A percentile compares a stretch with the other conserved stretches of the same genome.
Evolutionary conservation across 306 rosid genomes (phyloP).

Genomic region (Rubus idaeus): DNA sequence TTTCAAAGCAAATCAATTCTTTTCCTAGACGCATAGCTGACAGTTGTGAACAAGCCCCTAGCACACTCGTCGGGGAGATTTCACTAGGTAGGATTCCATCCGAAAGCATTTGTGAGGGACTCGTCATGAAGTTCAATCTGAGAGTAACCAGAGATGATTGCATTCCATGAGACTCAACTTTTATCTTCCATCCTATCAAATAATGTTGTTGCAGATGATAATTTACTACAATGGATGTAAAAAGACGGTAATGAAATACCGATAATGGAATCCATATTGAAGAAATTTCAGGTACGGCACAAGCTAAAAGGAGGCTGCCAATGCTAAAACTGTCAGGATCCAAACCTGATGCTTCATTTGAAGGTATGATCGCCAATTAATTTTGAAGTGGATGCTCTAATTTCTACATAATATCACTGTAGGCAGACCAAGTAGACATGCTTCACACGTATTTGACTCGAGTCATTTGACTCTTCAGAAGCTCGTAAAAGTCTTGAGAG

Average conservation of each 20-base stretch:
- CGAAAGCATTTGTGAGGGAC: too few relatives aligned
- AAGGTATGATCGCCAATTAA: constrained; percentile 30
- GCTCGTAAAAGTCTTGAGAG: too few relatives aligned
- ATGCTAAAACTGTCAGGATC: constrained; percentile 54
- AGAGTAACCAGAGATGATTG: constrained; percentile 58
- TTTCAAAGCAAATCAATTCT: constrained; percentile 58
- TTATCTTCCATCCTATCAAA: constrained; percentile 46
- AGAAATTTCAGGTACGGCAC: constrained; percentile 49
- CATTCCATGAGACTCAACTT: constrained; percentile 63
- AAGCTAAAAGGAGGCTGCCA: constrained; percentile 61
- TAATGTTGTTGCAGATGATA: constrained; percentile 42
- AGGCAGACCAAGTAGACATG: too few relatives aligned
- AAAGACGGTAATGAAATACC: constrained; percentile 25
- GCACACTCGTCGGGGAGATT: constrained; percentile 42
- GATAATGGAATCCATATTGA: constrained; percentile 3
- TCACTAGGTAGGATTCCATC: too few relatives aligned
- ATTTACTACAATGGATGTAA: constrained; percentile 37
- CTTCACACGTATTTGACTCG: too few relatives aligned
- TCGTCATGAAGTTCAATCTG: constrained; percentile 60
- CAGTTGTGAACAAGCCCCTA: constrained; percentile 66
- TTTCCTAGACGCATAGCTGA: constrained; percentile 61
- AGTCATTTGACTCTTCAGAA: too few relatives aligned
- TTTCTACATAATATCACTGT: too few relatives aligned
- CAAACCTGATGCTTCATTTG: constrained; percentile 52
- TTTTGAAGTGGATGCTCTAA: neutral